Conservation (phyloP, 106 monocot species). For the Platanthera zijinensis region DNA sequence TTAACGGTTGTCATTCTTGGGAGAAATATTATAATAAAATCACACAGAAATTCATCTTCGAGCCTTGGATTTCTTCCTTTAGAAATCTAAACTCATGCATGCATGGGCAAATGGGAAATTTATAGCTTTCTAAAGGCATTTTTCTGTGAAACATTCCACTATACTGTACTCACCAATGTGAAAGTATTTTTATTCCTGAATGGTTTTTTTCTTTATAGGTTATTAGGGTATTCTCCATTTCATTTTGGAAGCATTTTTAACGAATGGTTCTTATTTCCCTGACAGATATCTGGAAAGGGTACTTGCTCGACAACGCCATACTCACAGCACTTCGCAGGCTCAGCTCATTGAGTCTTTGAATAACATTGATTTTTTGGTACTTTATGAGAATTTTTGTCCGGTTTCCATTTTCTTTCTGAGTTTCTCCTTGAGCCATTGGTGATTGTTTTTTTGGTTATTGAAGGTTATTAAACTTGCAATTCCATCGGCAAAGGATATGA, state of each 20-base stretch:
- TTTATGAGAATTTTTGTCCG: neutral
- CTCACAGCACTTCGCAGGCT: constrained; percentile 9
- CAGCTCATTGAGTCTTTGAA: constrained; percentile 39
- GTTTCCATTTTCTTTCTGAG: neutral
- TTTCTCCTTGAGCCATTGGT: neutral
- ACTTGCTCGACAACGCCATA: constrained; percentile 31
- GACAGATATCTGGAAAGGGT: constrained; percentile 63
- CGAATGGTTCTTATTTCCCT: constrained; percentile 1
- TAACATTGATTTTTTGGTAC: constrained; percentile 68
- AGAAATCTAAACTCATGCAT: too few relatives aligned
- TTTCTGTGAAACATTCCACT: neutral
- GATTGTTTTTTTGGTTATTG: neutral
- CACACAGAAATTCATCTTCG: too few relatives aligned
- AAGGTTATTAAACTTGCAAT: constrained; percentile 48
- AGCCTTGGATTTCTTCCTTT: too few relatives aligned
- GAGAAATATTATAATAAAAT: too few relatives aligned
- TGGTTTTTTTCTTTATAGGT: neutral
- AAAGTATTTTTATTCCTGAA: neutral
- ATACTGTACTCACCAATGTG: neutral
- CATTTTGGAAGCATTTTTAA: neutral
- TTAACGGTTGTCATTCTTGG: too few relatives aligned
- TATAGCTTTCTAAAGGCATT: too few relatives aligned
- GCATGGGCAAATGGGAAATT: too few relatives aligned
- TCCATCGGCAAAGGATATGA: constrained; percentile 78
- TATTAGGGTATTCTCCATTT: neutral